A percentile compares a stretch with the other conserved stretches of the same genome.
These are phyloP conservation scores for Ogataea siamensis DNA, from an alignment of 805 yeast genomes.

Conservation along the genomic window DNA sequence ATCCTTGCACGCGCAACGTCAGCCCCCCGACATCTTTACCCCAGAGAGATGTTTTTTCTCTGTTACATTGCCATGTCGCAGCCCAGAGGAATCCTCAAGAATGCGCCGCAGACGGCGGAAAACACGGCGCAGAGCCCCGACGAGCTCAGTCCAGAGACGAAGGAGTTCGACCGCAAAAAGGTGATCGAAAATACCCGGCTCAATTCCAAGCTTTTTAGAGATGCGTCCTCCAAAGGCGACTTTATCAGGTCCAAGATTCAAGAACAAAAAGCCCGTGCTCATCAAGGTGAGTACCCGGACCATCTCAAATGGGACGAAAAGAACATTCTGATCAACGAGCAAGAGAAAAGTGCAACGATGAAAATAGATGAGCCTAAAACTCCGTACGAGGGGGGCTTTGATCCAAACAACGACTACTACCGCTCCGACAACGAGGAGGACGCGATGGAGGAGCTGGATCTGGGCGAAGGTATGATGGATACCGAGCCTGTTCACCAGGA, in stretches of 20 bases:
- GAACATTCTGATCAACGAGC: constrained; percentile 71
- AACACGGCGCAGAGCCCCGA: constrained; percentile 17
- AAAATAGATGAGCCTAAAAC: constrained; percentile 94
- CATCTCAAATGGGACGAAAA: constrained; percentile 83
- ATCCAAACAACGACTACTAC: constrained; percentile 79
- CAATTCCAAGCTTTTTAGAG: constrained; percentile 52
- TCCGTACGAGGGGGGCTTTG: constrained; percentile 88
- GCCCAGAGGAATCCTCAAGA: constrained; percentile 36
- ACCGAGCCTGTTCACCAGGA: constrained; percentile 11
- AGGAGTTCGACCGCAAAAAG: constrained; percentile 49
- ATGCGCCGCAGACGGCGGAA: constrained; percentile 26
- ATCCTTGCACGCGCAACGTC: constrained; percentile 2
- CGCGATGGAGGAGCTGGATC: constrained; percentile 34
- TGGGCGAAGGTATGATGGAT: constrained; percentile 38
- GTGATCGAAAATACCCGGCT: constrained; percentile 77
- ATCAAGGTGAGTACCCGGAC: constrained; percentile 29
- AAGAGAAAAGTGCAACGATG: constrained; percentile 70
- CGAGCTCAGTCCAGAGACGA: constrained; percentile 9
- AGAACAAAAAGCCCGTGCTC: constrained; percentile 32
- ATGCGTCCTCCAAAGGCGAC: constrained; percentile 40
- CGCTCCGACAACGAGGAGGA: constrained; percentile 58
- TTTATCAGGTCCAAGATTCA: constrained; percentile 45
- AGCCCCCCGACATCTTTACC: constrained; percentile 4
- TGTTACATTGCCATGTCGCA: constrained; percentile 11
- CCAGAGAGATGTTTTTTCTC: background rate